Conservation (phyloP, 352 stramenopile genomes). For the Phytophthora multivora region DNA sequence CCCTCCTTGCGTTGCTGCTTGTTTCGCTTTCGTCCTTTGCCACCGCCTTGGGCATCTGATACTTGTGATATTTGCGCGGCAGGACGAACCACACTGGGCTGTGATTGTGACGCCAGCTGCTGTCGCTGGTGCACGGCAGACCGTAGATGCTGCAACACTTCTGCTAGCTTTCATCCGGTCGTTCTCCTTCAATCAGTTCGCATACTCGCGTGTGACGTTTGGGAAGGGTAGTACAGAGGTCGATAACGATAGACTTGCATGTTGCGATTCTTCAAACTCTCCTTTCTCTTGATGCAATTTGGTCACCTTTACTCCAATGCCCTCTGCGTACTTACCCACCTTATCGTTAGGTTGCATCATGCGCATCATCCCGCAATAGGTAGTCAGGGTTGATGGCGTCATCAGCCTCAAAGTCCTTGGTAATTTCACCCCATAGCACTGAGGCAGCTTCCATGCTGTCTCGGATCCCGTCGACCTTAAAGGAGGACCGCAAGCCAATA, state of each 20-base stretch:
- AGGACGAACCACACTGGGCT: neutral
- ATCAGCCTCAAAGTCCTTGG: neutral
- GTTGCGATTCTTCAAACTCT: slow-evolving; percentile 3
- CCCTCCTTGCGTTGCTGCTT: neutral
- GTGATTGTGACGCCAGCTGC: neutral
- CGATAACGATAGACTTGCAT: slow-evolving; percentile 2
- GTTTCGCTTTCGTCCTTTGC: neutral
- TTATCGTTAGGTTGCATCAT: neutral
- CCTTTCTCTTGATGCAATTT: slow-evolving; percentile 3
- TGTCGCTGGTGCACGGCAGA: neutral
- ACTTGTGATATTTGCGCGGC: no score
- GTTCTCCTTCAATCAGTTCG: slow-evolving; percentile 4
- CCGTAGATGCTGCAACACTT: neutral
- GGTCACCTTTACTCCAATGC: slow-evolving; percentile 4
- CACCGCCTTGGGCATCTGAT: no score
- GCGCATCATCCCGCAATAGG: neutral
- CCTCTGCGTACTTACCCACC: neutral
- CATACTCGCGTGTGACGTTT: neutral
- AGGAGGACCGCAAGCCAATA: neutral
- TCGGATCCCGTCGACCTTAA: slow-evolving; percentile 1
- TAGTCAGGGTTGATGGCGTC: slow-evolving; percentile 8
- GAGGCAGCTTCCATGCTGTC: slow-evolving; percentile 8
- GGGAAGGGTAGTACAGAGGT: neutral
- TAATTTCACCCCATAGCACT: neutral
- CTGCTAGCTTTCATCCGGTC: neutral